Conservation (phyloP, 108 stramenopile genomes). For the Conticribra weissflogii region DNA sequence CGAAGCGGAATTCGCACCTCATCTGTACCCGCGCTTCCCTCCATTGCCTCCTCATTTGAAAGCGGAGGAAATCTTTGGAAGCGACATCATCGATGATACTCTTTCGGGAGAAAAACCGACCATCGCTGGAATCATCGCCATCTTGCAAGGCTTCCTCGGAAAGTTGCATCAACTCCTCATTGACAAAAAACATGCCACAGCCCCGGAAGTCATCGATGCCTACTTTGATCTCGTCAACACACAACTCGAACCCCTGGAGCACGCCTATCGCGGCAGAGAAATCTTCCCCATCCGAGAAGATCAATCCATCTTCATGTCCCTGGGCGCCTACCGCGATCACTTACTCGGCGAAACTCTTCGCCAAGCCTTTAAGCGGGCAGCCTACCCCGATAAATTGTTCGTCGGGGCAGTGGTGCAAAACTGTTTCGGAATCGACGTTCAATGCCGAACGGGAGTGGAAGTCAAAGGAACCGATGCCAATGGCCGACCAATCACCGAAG, state of each 20-base stretch:
- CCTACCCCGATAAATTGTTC: slow-evolving; percentile 78
- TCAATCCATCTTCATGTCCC: slow-evolving; percentile 77
- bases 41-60: slow-evolving; percentile 16
- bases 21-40: slow-evolving; percentile 37
- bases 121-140: slow-evolving; percentile 57
- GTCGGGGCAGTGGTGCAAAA: slow-evolving; percentile 93
- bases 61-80: slow-evolving; percentile 34
- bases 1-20: slow-evolving; percentile 12
- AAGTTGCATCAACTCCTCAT: slow-evolving; percentile 46
- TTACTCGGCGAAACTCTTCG: slow-evolving; percentile 78
- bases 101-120: slow-evolving; percentile 48
- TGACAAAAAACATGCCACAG: slow-evolving; percentile 31
- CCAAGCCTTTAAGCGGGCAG: slow-evolving; percentile 78
- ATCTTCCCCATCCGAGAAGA: slow-evolving; percentile 79
- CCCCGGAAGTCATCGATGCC: slow-evolving; percentile 34
- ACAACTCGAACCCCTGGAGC: slow-evolving; percentile 54
- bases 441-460: slow-evolving; percentile 79
- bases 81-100: slow-evolving; percentile 38
- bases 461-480: slow-evolving; percentile 61
- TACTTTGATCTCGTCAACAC: slow-evolving; percentile 57
- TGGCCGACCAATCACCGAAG: slow-evolving; percentile 50
- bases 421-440: slow-evolving; percentile 74
- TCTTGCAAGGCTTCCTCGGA: slow-evolving; percentile 54
- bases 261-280: slow-evolving; percentile 53
- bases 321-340: slow-evolving; percentile 92